Evolutionary conservation across 1,284 basidiomycete species (phyloP).

Genomic region (Cryptococcus sp.): DNA sequence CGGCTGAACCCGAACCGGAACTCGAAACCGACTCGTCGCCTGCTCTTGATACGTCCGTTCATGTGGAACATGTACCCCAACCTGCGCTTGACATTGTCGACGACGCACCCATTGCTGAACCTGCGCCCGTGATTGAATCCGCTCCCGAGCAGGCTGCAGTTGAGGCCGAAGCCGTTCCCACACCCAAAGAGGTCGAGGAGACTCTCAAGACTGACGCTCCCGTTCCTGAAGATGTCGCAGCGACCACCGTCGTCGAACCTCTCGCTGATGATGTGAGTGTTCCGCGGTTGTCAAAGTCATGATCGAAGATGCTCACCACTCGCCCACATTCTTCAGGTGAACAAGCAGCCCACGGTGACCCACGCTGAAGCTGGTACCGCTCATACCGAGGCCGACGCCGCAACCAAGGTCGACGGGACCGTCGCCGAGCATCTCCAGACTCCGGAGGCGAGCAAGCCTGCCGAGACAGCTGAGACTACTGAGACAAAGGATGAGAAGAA

Average conservation of each 20-base stretch:
- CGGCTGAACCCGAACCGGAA: slow-evolving; percentile 11
- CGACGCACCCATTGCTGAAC: slow-evolving; percentile 4
- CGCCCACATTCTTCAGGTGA: slow-evolving; percentile 10
- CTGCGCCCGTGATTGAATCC: slow-evolving; percentile 7
- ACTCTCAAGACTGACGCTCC: slow-evolving; percentile 18
- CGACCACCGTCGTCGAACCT: slow-evolving; percentile 25
- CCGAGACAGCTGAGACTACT: slow-evolving; percentile 18
- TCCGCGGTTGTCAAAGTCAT: not conserved
- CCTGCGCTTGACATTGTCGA: not conserved
- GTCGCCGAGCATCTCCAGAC: slow-evolving; percentile 26
- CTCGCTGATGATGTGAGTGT: slow-evolving; percentile 26
- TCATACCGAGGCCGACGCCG: slow-evolving; percentile 35
- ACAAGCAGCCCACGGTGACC: slow-evolving; percentile 38
- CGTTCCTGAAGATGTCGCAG: slow-evolving; percentile 23
- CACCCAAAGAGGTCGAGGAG: slow-evolving; percentile 30
- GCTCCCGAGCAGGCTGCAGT: slow-evolving; percentile 16
- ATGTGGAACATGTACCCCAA: slow-evolving; percentile 1
- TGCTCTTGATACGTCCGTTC: slow-evolving; percentile 10
- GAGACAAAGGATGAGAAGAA: slow-evolving; percentile 30
- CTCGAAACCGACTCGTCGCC: not conserved
- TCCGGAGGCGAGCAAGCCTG: slow-evolving; percentile 25
- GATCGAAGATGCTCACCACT: not conserved
- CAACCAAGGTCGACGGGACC: slow-evolving; percentile 37
- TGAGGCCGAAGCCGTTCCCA: slow-evolving; percentile 21
- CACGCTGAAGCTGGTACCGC: slow-evolving; percentile 39